A percentile compares a stretch with the other conserved stretches of the same genome.
Conservation (phyloP, 2,329 filamentous ascomycete genomes). For the Aureobasidium lini region DNA sequence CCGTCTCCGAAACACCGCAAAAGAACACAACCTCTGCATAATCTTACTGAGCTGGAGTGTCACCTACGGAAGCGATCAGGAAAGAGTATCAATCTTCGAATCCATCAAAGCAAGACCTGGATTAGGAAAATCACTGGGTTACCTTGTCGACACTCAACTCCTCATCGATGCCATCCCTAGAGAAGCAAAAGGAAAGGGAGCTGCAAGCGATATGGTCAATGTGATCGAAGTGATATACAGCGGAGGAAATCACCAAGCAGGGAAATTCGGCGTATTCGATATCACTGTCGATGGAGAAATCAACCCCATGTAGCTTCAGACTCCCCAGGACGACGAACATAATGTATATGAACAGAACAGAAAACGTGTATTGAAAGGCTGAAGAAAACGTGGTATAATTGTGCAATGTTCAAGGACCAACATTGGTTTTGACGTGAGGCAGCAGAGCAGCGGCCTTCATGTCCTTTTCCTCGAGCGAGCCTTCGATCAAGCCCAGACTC, state of each 20-base stretch:
- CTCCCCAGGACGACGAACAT: no score
- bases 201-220: slow-evolving; percentile 23
- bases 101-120: slow-evolving; percentile 31
- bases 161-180: slow-evolving; percentile 34
- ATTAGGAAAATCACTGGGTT: slow-evolving; percentile 30
- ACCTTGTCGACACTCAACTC: slow-evolving; percentile 33
- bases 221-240: slow-evolving; percentile 41
- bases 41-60: slow-evolving; percentile 31
- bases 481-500: slow-evolving; percentile 70
- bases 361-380: not conserved
- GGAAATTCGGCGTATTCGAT: slow-evolving; percentile 30
- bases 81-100: slow-evolving; percentile 33
- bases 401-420: not conserved
- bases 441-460: slow-evolving; percentile 38
- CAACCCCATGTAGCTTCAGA: not conserved
- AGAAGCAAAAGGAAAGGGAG: not conserved
- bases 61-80: slow-evolving; percentile 8
- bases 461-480: slow-evolving; percentile 66
- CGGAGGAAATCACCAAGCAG: slow-evolving; percentile 29
- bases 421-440: slow-evolving; percentile 26
- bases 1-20: slow-evolving; percentile 33
- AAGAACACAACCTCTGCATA: slow-evolving; percentile 31
- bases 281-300: slow-evolving; percentile 12
- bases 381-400: not conserved
- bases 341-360: not conserved